Evolutionary conservation across 768 basidiomycete species (phyloP).

Genomic region (Rhizopogon vulgaris): DNA sequence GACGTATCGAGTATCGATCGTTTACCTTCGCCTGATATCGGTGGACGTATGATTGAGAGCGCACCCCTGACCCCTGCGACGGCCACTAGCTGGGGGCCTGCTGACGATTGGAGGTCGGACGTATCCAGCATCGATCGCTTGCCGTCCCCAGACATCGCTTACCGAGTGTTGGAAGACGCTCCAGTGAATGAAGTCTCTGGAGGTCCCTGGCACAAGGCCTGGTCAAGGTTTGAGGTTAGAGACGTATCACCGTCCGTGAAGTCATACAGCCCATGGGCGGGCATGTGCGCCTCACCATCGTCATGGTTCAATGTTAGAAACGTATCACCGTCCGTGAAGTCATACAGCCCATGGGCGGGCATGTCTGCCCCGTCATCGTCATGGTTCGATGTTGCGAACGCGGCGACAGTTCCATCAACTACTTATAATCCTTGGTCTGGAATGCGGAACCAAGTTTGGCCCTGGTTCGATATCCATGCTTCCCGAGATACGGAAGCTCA

Average conservation of each 20-base stretch:
- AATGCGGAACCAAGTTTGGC: not conserved
- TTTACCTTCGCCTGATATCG: constrained; percentile 55
- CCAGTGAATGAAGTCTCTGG: constrained; percentile 32
- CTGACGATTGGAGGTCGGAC: constrained; percentile 35
- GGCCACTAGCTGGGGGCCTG: constrained; percentile 48
- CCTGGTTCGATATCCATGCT: not conserved
- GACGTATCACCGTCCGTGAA: not conserved
- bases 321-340: not conserved
- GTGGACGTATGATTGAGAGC: constrained; percentile 33
- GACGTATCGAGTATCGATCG: constrained; percentile 29
- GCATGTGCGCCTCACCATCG: not conserved
- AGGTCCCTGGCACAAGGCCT: constrained; percentile 8
- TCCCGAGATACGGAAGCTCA: not conserved
- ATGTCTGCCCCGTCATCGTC: not conserved
- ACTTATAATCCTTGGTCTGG: not conserved
- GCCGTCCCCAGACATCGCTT: constrained; percentile 52
- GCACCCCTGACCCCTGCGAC: constrained; percentile 25
- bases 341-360: not conserved
- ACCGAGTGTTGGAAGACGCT: constrained; percentile 46
- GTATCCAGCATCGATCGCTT: constrained; percentile 30
- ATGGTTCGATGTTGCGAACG: not conserved
- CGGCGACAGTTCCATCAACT: not conserved
- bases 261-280: not conserved
- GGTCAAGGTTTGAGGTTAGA: constrained; percentile 5
- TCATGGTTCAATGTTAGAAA: not conserved